Evolutionary conservation across 257 asterid genomes (phyloP).

Genomic region (Primulina eburnea): DNA sequence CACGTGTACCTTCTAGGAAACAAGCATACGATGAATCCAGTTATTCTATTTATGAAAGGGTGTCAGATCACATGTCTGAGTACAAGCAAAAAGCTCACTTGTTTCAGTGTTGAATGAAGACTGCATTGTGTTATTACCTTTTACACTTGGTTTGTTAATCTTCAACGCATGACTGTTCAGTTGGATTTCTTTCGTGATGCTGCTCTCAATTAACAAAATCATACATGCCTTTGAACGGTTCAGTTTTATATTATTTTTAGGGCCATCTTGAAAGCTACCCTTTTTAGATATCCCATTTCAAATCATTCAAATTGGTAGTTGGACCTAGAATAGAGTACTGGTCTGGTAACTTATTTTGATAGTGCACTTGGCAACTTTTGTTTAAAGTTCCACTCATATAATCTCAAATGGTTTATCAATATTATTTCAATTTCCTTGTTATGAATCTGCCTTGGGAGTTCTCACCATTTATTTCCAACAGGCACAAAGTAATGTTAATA

Average conservation of each 20-base stretch:
- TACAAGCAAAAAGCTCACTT: not conserved
- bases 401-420: not conserved
- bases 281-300: not conserved
- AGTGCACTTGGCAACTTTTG: not conserved
- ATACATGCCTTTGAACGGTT: not conserved
- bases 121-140: not conserved
- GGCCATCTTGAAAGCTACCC: not conserved
- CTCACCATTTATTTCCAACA: not conserved
- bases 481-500: conserved; percentile 5
- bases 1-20: not conserved
- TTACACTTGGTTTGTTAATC: no score
- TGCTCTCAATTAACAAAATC: not conserved
- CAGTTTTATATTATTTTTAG: not conserved
- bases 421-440: not conserved
- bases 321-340: conserved; percentile 6
- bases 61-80: conserved; percentile 1
- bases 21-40: not conserved
- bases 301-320: not conserved
- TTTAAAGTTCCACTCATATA: not conserved
- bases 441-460: not conserved
- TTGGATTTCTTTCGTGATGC: not conserved
- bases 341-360: not conserved
- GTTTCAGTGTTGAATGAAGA: not conserved
- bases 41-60: not conserved
- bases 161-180: not conserved